These are phyloP conservation scores for Fusarium austroafricanum DNA, from an alignment of 2,329 filamentous ascomycete species.

Conservation along the genomic window DNA sequence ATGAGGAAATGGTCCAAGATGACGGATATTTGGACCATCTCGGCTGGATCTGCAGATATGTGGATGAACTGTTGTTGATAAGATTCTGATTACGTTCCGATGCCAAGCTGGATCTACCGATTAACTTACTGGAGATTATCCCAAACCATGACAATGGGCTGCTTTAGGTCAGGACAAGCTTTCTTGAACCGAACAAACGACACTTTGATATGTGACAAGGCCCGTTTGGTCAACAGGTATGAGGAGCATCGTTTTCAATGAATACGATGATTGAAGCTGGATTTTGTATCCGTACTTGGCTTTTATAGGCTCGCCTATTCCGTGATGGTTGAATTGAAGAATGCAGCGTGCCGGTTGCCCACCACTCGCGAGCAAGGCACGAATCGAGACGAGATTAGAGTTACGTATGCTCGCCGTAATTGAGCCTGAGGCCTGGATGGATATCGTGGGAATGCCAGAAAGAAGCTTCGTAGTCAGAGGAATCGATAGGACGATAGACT, in stretches of 20 bases:
- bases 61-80: slow-evolving; percentile 9
- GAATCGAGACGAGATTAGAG: background rate
- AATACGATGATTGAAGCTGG: background rate
- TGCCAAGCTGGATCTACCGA: slow-evolving; percentile 32
- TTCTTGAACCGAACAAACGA: background rate
- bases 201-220: background rate
- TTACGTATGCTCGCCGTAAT: background rate
- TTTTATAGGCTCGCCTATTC: background rate
- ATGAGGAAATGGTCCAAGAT: background rate
- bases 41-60: slow-evolving; percentile 26
- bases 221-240: background rate
- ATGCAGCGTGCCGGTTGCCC: slow-evolving; percentile 8
- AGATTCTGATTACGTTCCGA: slow-evolving; percentile 13
- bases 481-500: background rate
- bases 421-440: background rate
- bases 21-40: background rate
- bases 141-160: background rate
- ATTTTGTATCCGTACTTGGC: background rate
- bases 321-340: slow-evolving; percentile 17
- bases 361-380: background rate
- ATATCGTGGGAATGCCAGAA: slow-evolving; percentile 22
- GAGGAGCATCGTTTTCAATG: background rate
- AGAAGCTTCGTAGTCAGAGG: slow-evolving; percentile 1
- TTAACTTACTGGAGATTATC: slow-evolving; percentile 14
- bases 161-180: background rate